Evolutionary conservation across 768 basidiomycete genomes (phyloP), one percentile per base, ranked within the genome.

Genomic region (Psilocybe subaeruginosa): DNA sequence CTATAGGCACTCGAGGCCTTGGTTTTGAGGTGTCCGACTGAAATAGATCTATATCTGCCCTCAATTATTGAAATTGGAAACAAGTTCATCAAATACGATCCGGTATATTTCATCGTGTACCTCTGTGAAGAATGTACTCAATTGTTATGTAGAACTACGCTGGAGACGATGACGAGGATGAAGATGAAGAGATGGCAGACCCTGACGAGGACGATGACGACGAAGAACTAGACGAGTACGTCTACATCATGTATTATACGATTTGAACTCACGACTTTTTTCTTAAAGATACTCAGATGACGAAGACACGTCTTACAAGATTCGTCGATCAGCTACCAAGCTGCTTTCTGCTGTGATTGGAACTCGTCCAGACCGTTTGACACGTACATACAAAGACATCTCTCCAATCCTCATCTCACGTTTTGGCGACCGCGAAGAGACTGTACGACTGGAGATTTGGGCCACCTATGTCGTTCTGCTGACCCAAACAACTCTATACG

Each of bases 291-390:
- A 97, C 73, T 95, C 94, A 5, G 97, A 99, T 67, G 97, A 99
- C 60, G 97, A 99, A 73, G 97, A 99, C 70, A 93, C 92, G 9
- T 98, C 97, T 0, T 99, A 97, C 85, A 98, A 98, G 75, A 93
- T 97, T 59, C 90, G 97, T 64, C 88, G 97, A 48, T 90, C 93
- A 6, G 90, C 97, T 6, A 94, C 95, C 16, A 98, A 98, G 72
- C 80, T 99, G 3, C 82, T 99, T 14, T 79, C 89, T 30, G 91
- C 92, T 5, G 79, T 97, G 51, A 89, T 99, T 59, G 87, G 85
- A 11, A 99, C 97, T 1, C 92, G 95, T 27, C 93, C 95, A 0
- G 97, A 98, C 70, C 82, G 95, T 2, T 82, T 98, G 19, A 75
- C 80, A 12, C 78, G 87, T 2, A 82, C 97, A 54, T 97, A 94